Evolutionary conservation across 2,329 filamentous ascomycete species (phyloP).

Genomic region (Basipetospora chlamydospora): DNA sequence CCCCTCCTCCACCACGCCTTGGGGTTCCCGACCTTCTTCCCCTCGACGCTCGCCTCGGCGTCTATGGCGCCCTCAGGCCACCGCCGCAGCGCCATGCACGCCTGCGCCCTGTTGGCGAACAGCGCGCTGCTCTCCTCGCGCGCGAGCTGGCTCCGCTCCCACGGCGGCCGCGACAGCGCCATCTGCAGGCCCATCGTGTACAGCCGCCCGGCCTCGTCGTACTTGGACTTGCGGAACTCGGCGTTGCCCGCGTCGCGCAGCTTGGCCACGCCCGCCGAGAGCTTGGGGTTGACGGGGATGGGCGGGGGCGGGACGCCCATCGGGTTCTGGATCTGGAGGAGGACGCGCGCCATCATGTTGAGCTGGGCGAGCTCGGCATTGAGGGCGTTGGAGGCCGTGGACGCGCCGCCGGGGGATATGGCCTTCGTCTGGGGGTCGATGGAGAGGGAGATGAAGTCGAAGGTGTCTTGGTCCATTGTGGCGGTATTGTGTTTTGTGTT

Average conservation of each 20-base stretch:
- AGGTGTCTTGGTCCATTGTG: slow-evolving; percentile 51
- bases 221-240: slow-evolving; percentile 64
- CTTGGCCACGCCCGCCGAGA: slow-evolving; percentile 74
- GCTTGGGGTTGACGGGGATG: slow-evolving; percentile 84
- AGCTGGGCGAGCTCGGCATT: slow-evolving; percentile 54
- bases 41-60: slow-evolving; percentile 76
- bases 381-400: slow-evolving; percentile 33
- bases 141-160: slow-evolving; percentile 76
- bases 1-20: slow-evolving; percentile 92
- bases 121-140: slow-evolving; percentile 71
- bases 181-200: slow-evolving; percentile 84
- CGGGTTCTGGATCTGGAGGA: slow-evolving; percentile 49
- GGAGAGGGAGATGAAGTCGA: slow-evolving; percentile 66
- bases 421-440: slow-evolving; percentile 74
- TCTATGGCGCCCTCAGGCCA: slow-evolving; percentile 85
- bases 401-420: slow-evolving; percentile 33
- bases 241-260: slow-evolving; percentile 77
- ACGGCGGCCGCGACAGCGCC: slow-evolving; percentile 66
- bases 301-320: slow-evolving; percentile 66
- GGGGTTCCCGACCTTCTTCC: slow-evolving; percentile 71
- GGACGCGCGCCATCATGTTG: slow-evolving; percentile 62
- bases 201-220: slow-evolving; percentile 61
- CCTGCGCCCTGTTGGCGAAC: slow-evolving; percentile 80
- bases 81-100: slow-evolving; percentile 64
- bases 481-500: not conserved